phyloP scores from a whole-genome alignment of 257 asterid species.

The Petunia axillaris region DNA sequence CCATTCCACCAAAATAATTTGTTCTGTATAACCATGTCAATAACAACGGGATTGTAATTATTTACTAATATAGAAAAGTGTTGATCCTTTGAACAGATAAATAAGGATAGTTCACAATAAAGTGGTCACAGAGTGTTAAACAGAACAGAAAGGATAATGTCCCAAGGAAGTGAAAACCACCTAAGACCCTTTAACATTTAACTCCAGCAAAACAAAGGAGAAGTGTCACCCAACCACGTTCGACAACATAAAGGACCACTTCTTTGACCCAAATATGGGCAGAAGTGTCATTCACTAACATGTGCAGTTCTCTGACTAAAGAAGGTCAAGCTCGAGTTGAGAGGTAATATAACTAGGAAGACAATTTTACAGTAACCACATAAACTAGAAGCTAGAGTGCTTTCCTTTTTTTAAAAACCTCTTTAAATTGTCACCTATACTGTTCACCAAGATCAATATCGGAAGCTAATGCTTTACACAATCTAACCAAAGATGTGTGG shows the following conservation, averaged over 20 bases:
- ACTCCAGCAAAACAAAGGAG: constrained; percentile 7
- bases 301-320: background rate
- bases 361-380: background rate
- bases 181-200: background rate
- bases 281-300: constrained; percentile 10
- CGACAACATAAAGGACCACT: constrained; percentile 20
- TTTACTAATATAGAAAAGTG: background rate
- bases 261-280: constrained; percentile 8
- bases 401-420: background rate
- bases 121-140: background rate
- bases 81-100: constrained; percentile 7
- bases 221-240: constrained; percentile 2
- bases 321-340: background rate
- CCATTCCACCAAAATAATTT: background rate
- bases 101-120: background rate
- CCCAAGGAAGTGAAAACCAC: constrained; percentile 13
- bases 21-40: background rate
- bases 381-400: background rate
- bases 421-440: background rate
- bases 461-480: background rate
- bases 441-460: background rate
- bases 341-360: constrained; percentile 15
- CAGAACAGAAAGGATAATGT: constrained; percentile 9
- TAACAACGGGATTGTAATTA: background rate
- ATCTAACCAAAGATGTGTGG: background rate